phyloP scores from a whole-genome alignment of 75 land plant genomes.

The Pinus taeda region DNA sequence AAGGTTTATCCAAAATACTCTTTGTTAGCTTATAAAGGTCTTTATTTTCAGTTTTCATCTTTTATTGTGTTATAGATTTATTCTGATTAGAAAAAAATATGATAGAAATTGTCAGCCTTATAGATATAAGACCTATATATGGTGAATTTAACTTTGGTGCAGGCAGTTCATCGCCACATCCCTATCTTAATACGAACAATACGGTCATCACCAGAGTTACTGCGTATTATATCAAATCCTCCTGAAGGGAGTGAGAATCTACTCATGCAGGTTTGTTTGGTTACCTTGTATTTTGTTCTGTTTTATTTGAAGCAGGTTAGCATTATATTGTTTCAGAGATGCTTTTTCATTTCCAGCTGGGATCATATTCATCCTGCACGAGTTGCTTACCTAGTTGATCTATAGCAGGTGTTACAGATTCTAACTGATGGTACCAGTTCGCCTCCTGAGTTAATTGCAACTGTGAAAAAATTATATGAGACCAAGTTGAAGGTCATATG shows the following conservation, averaged over 20 bases:
- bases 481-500: slow-evolving; percentile 66
- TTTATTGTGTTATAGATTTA: background rate
- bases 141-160: slow-evolving; percentile 18
- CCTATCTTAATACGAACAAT: slow-evolving; percentile 85
- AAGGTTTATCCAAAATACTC: background rate
- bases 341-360: background rate
- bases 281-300: background rate
- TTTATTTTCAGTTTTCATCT: background rate
- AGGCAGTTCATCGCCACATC: slow-evolving; percentile 86
- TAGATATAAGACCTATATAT: slow-evolving; percentile 1
- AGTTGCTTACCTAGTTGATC: background rate
- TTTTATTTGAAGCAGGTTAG: background rate
- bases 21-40: background rate
- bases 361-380: background rate
- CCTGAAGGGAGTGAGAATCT: slow-evolving; percentile 83
- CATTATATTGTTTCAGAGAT: background rate
- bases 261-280: slow-evolving; percentile 59
- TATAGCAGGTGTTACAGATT: slow-evolving; percentile 71
- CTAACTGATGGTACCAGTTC: slow-evolving; percentile 81
- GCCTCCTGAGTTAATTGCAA: slow-evolving; percentile 58
- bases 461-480: slow-evolving; percentile 72
- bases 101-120: too few species aligned
- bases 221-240: slow-evolving; percentile 81
- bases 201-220: slow-evolving; percentile 74
- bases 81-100: background rate